Conservation (phyloP, 768 basidiomycete species). For the Coprinellus micaceus region DNA sequence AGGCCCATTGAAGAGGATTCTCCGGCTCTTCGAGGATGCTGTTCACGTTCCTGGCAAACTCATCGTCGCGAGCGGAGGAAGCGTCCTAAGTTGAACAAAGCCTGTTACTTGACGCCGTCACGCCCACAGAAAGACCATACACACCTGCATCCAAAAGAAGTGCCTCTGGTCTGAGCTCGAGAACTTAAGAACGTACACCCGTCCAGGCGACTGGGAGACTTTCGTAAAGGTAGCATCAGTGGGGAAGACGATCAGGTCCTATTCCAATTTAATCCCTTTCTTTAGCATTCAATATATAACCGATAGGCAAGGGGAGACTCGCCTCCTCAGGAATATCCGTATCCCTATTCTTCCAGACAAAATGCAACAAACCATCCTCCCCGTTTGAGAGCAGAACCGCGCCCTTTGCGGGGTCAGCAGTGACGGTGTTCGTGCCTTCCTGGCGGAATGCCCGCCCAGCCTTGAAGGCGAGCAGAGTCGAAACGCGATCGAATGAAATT, state of each 20-base stretch:
- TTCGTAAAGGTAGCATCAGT: constrained; percentile 79
- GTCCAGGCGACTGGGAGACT: constrained; percentile 62
- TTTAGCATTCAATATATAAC: constrained; percentile 5
- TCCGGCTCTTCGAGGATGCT: constrained; percentile 65
- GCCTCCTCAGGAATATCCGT: constrained; percentile 65
- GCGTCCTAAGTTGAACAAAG: constrained; percentile 48
- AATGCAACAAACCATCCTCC: constrained; percentile 76
- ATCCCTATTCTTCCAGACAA: constrained; percentile 73
- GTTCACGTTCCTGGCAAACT: constrained; percentile 72
- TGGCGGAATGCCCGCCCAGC: constrained; percentile 76
- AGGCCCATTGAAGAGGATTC: constrained; percentile 55
- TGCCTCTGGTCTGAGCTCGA: constrained; percentile 85
- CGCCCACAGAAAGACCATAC: not conserved
- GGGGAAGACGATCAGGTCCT: constrained; percentile 89
- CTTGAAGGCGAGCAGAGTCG: constrained; percentile 53
- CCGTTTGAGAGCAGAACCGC: constrained; percentile 64
- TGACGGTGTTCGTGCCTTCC: constrained; percentile 63
- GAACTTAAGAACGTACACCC: constrained; percentile 88
- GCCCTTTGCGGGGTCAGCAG: constrained; percentile 67
- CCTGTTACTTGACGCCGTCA: not conserved
- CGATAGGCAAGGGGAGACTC: constrained; percentile 10
- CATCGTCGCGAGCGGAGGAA: constrained; percentile 61
- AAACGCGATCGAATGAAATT: too few relatives aligned
- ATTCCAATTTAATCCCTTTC: not conserved
- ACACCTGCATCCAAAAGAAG: constrained; percentile 90